Evolutionary conservation across 495 filamentous ascomycete genomes (phyloP).

Genomic region (Saxophila tyrrhenica): DNA sequence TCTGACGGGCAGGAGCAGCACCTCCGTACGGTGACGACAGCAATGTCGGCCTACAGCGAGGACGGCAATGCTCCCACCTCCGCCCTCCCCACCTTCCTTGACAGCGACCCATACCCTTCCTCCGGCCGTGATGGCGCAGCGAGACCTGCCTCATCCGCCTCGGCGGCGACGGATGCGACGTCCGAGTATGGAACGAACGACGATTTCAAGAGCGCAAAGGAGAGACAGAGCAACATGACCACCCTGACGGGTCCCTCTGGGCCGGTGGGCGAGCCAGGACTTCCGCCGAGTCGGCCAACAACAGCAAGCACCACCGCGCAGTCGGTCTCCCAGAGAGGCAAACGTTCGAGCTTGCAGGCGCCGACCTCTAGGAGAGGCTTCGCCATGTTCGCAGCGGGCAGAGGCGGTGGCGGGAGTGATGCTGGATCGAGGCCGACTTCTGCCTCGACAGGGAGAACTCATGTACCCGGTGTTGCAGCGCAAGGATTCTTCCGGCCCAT

Average conservation of each 20-base stretch:
- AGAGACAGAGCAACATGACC: slow-evolving; percentile 16
- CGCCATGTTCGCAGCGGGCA: slow-evolving; percentile 7
- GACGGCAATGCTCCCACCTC: background rate
- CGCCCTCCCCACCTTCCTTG: slow-evolving; percentile 17
- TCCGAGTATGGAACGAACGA: slow-evolving; percentile 29
- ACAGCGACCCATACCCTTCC: slow-evolving; percentile 14
- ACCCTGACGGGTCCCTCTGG: slow-evolving; percentile 23
- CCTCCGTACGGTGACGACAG: background rate
- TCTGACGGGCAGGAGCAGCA: too few relatives aligned
- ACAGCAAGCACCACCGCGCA: slow-evolving; percentile 32
- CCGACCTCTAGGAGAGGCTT: slow-evolving; percentile 35
- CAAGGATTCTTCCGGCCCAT: slow-evolving; percentile 92
- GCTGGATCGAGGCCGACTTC: slow-evolving; percentile 9
- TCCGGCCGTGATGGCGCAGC: background rate
- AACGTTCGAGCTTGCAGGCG: slow-evolving; percentile 35
- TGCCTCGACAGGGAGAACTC: slow-evolving; percentile 54
- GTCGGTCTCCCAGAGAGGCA: slow-evolving; percentile 30
- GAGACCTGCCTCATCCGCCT: slow-evolving; percentile 12
- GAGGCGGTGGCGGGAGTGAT: background rate
- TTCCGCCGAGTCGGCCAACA: slow-evolving; percentile 31
- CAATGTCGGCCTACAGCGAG: background rate
- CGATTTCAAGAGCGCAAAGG: slow-evolving; percentile 16
- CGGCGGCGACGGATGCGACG: slow-evolving; percentile 52
- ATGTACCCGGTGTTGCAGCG: slow-evolving; percentile 80
- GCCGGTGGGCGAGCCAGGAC: slow-evolving; percentile 34